Conservation (phyloP, 2,329 filamentous ascomycete species). For the Bertia moriformis region DNA sequence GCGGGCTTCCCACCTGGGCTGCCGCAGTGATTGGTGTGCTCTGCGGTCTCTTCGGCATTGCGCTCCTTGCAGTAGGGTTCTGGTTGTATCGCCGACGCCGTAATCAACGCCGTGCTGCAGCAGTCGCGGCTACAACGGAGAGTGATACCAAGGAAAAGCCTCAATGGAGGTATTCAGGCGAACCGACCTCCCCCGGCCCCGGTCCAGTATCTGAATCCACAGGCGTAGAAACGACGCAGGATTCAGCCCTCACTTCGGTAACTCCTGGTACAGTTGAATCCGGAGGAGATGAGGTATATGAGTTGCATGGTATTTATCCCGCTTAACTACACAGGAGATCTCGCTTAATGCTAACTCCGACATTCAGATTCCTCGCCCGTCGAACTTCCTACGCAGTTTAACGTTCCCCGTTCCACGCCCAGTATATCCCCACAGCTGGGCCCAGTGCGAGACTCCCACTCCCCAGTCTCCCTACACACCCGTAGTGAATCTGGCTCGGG, state of each 20-base stretch:
- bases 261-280: neutral
- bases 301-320: neutral
- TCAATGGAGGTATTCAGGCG: neutral
- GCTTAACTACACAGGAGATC: neutral
- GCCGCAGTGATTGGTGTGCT: slow-evolving; percentile 16
- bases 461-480: neutral
- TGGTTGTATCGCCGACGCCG: slow-evolving; percentile 9
- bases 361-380: neutral
- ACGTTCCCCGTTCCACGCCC: no score
- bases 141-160: neutral
- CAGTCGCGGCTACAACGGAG: neutral
- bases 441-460: no score
- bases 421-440: no score
- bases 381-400: neutral
- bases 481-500: neutral
- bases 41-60: slow-evolving; percentile 10
- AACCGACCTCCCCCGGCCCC: neutral
- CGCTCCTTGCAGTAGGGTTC: slow-evolving; percentile 8
- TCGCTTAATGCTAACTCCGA: neutral
- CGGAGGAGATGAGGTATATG: neutral
- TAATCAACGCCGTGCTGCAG: neutral
- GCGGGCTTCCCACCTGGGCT: slow-evolving; percentile 15
- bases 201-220: neutral
- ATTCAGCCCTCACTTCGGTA: neutral
- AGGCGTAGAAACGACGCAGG: neutral